These are phyloP conservation scores for Blastobotrys raffinosifermentans DNA, from an alignment of 1,139 yeast species.

Conservation along the genomic window DNA sequence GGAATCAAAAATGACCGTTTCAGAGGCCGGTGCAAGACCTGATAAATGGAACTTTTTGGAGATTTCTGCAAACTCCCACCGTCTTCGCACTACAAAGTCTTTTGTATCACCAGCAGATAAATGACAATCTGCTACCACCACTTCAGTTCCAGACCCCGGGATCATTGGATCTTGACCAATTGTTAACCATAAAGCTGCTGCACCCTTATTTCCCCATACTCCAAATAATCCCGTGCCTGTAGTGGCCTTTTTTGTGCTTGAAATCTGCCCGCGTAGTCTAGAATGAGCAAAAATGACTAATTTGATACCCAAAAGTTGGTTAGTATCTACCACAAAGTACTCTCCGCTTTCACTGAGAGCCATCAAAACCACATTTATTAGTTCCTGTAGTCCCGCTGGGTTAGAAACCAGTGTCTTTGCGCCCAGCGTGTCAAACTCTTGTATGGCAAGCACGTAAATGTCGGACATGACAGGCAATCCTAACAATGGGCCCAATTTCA, in stretches of 20 bases:
- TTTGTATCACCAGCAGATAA: slow-evolving; percentile 65
- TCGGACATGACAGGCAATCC: slow-evolving; percentile 29
- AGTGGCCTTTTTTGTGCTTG: slow-evolving; percentile 35
- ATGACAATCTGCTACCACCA: slow-evolving; percentile 58
- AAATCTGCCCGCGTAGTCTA: slow-evolving; percentile 34
- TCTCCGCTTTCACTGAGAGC: slow-evolving; percentile 20
- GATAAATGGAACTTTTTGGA: slow-evolving; percentile 25
- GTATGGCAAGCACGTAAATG: slow-evolving; percentile 42
- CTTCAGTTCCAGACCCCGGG: slow-evolving; percentile 37
- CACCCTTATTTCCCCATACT: slow-evolving; percentile 58
- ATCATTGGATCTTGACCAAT: slow-evolving; percentile 29
- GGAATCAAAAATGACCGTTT: slow-evolving; percentile 15
- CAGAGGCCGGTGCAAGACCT: slow-evolving; percentile 17
- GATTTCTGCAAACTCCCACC: slow-evolving; percentile 42
- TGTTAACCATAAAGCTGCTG: slow-evolving; percentile 37
- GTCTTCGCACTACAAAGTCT: slow-evolving; percentile 36
- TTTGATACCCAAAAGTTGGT: slow-evolving; percentile 46
- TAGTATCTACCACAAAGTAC: slow-evolving; percentile 32
- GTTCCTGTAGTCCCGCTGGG: slow-evolving; percentile 35
- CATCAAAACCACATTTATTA: slow-evolving; percentile 32
- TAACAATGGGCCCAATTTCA: slow-evolving; percentile 20
- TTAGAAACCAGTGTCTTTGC: slow-evolving; percentile 43
- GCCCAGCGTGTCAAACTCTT: slow-evolving; percentile 46
- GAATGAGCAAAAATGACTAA: slow-evolving; percentile 37
- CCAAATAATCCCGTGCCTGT: slow-evolving; percentile 52